Percentiles rank a stretch among this genome's conserved stretches.
phyloP scores from a whole-genome alignment of 306 rosid species.

The Begonia loranthoides region DNA sequence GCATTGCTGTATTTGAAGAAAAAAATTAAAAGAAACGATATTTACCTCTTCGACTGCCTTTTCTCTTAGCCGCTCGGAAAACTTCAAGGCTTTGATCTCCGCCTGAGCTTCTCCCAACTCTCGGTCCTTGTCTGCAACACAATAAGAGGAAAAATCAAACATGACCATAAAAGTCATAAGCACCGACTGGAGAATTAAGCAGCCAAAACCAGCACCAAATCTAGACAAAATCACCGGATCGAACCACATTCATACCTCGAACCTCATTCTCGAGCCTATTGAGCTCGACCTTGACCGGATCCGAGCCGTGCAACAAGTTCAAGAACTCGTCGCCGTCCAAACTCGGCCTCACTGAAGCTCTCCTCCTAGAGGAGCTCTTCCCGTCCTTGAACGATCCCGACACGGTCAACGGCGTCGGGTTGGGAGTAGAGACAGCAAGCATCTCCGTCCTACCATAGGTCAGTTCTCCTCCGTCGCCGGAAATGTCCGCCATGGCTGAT shows the following conservation, averaged over 20 bases:
- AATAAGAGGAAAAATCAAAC: slow-evolving; percentile 9
- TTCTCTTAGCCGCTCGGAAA: slow-evolving; percentile 83
- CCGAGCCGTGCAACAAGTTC: slow-evolving; percentile 91
- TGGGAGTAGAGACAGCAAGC: slow-evolving; percentile 14
- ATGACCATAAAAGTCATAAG: not conserved
- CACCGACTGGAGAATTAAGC: slow-evolving; percentile 1
- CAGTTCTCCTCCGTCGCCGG: slow-evolving; percentile 41
- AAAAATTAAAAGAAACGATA: slow-evolving; percentile 14
- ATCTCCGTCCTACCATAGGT: slow-evolving; percentile 8
- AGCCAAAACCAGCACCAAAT: slow-evolving; percentile 28
- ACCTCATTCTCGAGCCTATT: slow-evolving; percentile 98
- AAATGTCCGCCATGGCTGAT: slow-evolving; percentile 84
- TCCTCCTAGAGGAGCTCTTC: slow-evolving; percentile 66
- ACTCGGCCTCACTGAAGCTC: slow-evolving; percentile 67
- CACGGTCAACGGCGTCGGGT: slow-evolving; percentile 38
- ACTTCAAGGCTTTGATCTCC: slow-evolving; percentile 87
- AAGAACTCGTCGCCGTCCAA: slow-evolving; percentile 90
- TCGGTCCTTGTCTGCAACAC: slow-evolving; percentile 80
- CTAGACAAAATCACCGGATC: slow-evolving; percentile 36
- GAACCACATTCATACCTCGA: slow-evolving; percentile 86
- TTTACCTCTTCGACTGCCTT: slow-evolving; percentile 97
- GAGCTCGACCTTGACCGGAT: slow-evolving; percentile 99
- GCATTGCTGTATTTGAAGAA: not conserved
- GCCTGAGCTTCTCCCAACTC: slow-evolving; percentile 88
- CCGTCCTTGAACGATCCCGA: slow-evolving; percentile 96